Evolutionary conservation across 2,329 filamentous ascomycete genomes (phyloP).

Genomic region (Trichoderma sp.): DNA sequence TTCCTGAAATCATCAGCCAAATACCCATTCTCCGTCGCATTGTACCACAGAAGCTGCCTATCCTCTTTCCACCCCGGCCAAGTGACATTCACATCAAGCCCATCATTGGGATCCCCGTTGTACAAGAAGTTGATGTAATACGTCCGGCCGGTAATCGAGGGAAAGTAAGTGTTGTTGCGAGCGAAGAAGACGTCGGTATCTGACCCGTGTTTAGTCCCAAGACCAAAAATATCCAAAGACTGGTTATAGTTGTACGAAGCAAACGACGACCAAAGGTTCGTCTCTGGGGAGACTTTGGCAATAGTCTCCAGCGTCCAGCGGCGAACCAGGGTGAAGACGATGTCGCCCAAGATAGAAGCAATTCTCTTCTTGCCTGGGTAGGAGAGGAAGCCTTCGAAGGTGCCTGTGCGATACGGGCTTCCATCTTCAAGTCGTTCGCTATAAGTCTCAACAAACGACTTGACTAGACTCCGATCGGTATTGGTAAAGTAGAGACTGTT

Average conservation of each 20-base stretch:
- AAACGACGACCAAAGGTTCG: conserved; percentile 73
- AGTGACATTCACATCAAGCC: conserved; percentile 33
- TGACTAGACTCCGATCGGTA: conserved; percentile 50
- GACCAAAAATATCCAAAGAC: background rate
- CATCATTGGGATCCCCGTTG: conserved; percentile 65
- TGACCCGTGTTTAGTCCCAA: conserved; percentile 73
- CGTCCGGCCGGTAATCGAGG: conserved; percentile 55
- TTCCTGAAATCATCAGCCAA: background rate
- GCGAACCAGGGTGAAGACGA: conserved; percentile 70
- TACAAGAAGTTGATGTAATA: conserved; percentile 75
- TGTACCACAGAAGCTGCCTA: conserved; percentile 43
- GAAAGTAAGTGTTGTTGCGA: conserved; percentile 58
- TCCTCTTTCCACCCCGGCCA: conserved; percentile 44
- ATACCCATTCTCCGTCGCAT: background rate
- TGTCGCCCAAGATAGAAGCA: conserved; percentile 70
- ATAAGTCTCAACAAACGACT: conserved; percentile 60
- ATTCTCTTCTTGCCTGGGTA: conserved; percentile 77
- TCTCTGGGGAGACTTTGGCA: conserved; percentile 45
- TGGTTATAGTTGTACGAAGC: conserved; percentile 60
- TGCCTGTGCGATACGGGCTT: conserved; percentile 67
- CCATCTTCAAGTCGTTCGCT: conserved; percentile 52
- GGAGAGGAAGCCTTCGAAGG: conserved; percentile 56
- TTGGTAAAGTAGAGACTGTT: conserved; percentile 55
- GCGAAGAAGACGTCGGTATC: conserved; percentile 66
- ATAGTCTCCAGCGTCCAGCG: conserved; percentile 58